Evolutionary conservation across 495 filamentous ascomycete genomes (phyloP), one percentile per base, ranked within the genome.

Genomic region (Neurospora cerealis): DNA sequence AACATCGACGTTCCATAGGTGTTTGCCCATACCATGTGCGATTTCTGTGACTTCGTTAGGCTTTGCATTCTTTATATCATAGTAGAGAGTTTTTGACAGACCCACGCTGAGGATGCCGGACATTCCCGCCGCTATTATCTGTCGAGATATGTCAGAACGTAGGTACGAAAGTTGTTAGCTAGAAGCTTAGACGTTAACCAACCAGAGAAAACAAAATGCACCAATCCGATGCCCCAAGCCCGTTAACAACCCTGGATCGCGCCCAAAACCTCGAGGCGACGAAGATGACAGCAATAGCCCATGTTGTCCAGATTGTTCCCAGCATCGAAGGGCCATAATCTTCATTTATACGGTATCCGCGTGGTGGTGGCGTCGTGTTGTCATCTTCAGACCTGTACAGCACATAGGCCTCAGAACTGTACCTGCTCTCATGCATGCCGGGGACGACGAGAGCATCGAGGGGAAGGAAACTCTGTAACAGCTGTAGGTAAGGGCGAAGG

Each of bases 201-300:
- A 80, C 78, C 19, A 77, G 42, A 15, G 79, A 72, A 8, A 75
- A 19, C 7, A 69, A 38, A 28, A 79, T 75, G 37, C 73, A 74
- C 71, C 71, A 79, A 39, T 80, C 79, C 15, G 75, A 24, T 3
- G 44, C 5, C 19, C 76, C 75, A 19, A 80, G 69, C 13, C 37
- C 40, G 10, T 70, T 74, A 1, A 77, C 74, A 44, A 79, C 74
- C 60, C 62, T 74, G 39, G 60, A 54, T 10, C 79, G 75, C 11
- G 79, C 79, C 37, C 70, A 80, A 37, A 79, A 71, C 21, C 79
- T 44, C 69, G 77, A 8, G 5, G 37, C 28, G 4, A 80, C 77
- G 42, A 76, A 80, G 15, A 78, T 38, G n/a, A 73, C 17, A 7
- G 77, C 77, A 42, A 80, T 74, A 1, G 46, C 13, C 75, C 75